Evolutionary conservation across 2,329 filamentous ascomycete genomes (phyloP).

Genomic region (Curvularia sp.): DNA sequence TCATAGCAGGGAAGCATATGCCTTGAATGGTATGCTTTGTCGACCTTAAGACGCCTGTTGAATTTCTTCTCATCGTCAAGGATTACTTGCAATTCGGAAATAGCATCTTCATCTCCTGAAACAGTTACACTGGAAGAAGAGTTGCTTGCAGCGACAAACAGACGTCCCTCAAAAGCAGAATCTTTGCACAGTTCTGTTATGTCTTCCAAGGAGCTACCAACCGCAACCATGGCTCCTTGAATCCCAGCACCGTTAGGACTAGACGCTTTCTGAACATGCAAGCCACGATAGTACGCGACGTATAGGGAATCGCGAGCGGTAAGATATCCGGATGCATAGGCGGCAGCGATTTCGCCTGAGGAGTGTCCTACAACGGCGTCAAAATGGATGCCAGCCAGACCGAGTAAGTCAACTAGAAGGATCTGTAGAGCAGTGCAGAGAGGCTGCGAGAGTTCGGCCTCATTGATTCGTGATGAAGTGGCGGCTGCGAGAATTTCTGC

Average conservation of each 20-base stretch:
- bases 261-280: no score
- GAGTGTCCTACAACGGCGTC: slow-evolving; percentile 11
- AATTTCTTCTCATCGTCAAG: slow-evolving; percentile 52
- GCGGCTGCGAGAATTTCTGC: no score
- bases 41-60: slow-evolving; percentile 51
- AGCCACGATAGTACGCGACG: slow-evolving; percentile 34
- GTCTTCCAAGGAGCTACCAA: no score
- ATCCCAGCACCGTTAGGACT: no score
- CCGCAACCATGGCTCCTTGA: slow-evolving; percentile 47
- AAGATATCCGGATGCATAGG: slow-evolving; percentile 29
- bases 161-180: no score
- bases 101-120: slow-evolving; percentile 53
- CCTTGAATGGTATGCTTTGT: slow-evolving; percentile 57
- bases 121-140: slow-evolving; percentile 52
- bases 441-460: slow-evolving; percentile 44
- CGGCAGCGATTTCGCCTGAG: slow-evolving; percentile 35
- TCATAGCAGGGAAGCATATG: slow-evolving; percentile 47
- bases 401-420: slow-evolving; percentile 17
- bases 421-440: slow-evolving; percentile 32
- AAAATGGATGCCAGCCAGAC: slow-evolving; percentile 13
- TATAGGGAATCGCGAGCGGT: slow-evolving; percentile 18
- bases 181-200: no score
- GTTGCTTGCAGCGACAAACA: slow-evolving; percentile 38
- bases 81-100: slow-evolving; percentile 41
- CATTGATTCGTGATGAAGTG: no score